Base-by-base conservation (phyloP, 2,329 filamentous ascomycete genomes). In the Monilinia laxa region DNA sequence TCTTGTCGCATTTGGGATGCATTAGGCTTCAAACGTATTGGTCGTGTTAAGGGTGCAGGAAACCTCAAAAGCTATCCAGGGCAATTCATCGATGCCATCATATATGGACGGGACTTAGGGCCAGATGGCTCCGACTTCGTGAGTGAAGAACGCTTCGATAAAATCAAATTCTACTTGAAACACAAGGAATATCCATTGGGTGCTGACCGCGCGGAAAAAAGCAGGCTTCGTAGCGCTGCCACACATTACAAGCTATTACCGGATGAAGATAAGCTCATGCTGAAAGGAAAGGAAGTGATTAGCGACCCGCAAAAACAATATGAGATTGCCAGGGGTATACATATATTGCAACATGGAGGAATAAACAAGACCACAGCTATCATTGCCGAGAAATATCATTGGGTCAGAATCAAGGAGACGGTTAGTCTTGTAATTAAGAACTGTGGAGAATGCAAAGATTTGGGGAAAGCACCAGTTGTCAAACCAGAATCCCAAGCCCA, bases 361-460 rank as follows among this genome's bases (percentile, higher is more conserved):
- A 98, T 98, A 82, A 99, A 99, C 82, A 97, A 97, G 81, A 98
- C 94, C 0, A 98, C 94, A 0, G 93, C 94, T 25, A 90, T 88
- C 25, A 97, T 99, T 74, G 92, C 94, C 14, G 92, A 97, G 76
- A 90, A 90, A 75, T 97, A 94, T 77, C 95, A 98, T 79, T 99
- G 95, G 95, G 93, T 96, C 58, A 87, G 94, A 69, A 98, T 98
- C 81, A 99, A 98, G 78, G 93, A 97, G 79, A 98, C 94, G 0
- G 95, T 97, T 69, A 95, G 90, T 76, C 89, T 94, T 76, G 93
- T 97, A 73, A 97, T 98, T 78, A 90, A 91, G 73, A 94, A 95
- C 74, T 99, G 95, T 78, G 80, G 85, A 10, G 89, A 96, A 76
- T 98, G 94, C 81, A 96, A 94, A 79, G 92, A 96, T 74, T 81